These are phyloP conservation scores for Crithidia sp. DNA, from an alignment of 208 protist species.

Conservation along the genomic window DNA sequence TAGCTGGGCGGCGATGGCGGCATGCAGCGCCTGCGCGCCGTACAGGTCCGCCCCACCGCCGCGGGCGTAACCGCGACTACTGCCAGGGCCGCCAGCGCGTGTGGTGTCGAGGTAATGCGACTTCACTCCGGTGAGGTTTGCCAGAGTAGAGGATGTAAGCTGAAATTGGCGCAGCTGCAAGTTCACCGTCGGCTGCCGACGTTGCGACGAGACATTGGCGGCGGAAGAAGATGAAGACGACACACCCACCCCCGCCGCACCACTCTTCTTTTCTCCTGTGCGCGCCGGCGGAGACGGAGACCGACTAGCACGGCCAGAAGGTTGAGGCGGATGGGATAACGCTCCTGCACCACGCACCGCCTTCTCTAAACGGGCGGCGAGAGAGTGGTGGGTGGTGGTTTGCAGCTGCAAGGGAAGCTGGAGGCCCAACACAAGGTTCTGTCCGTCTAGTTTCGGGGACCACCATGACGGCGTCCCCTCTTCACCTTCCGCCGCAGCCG, in stretches of 20 bases:
- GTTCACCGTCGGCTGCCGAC: slow-evolving; percentile 18
- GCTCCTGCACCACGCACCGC: neutral
- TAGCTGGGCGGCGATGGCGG: slow-evolving; percentile 12
- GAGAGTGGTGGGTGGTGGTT: slow-evolving; percentile 2
- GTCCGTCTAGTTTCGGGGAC: slow-evolving; percentile 24
- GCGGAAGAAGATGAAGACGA: no score
- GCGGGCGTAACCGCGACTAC: no score
- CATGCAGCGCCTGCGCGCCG: neutral
- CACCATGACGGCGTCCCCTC: slow-evolving; percentile 18
- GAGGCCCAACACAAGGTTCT: slow-evolving; percentile 25
- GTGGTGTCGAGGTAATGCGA: no score
- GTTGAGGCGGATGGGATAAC: neutral
- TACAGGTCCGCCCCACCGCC: neutral
- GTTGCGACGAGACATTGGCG: neutral
- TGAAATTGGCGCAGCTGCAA: slow-evolving; percentile 26
- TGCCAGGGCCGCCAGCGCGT: no score
- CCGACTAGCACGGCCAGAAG: neutral
- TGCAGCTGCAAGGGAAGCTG: slow-evolving; percentile 31
- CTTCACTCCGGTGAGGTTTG: neutral
- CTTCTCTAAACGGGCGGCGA: slow-evolving; percentile 3
- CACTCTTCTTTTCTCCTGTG: neutral
- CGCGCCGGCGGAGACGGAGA: neutral
- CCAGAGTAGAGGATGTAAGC: slow-evolving; percentile 3
- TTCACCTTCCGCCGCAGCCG: no score
- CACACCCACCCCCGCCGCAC: neutral